Base-by-base conservation (phyloP, 306 rosid species). In the Vachellia collinsii region DNA sequence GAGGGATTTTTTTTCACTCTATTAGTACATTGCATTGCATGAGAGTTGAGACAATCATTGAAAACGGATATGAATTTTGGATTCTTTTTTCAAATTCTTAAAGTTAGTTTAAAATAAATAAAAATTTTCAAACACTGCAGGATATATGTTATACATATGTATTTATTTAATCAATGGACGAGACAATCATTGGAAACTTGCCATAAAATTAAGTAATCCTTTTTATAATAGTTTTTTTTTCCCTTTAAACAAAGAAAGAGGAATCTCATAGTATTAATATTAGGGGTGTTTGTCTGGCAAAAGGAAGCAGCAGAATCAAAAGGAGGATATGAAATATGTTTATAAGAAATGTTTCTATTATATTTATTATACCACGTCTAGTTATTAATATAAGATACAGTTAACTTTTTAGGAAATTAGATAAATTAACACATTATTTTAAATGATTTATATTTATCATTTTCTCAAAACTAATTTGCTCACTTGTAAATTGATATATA, bases 141-240 rank as follows among this genome's bases (percentile, higher is more conserved):
- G 0, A 34, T 3, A 59, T 59, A 23, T 59, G 22, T 16, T 51
- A 59, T 58, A 58, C 22, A 3, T 58, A 7, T 22, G 3, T 3
- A 0, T 1, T 8, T 20, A 9, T 11, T 61, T 11, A 12, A 34
- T 62, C 41, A 5, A 12, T 62, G 68, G n/a, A 10, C 5, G 68
- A 29, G 68, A 62, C 68, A 29, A 62, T 62, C 41, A 62, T 62
- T 62, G 39, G 19, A 29, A 62, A 29, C 41, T 62, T 62, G 68
- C 68, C 11, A 70, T 70, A 70, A 70, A 42, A 43, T 43, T 70
- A 70, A 65, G 22, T 65, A 65, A 65, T 65, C 70, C 16, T 42
- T 13, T 12, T 10, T n/a, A 20, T 56, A 56, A 39, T 4, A 39
- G 0, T 1, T 61, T 59, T 58, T 58, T 58, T 5, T 19, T 1